Conservation (phyloP, 768 basidiomycete species). For the Suillus lakei region DNA sequence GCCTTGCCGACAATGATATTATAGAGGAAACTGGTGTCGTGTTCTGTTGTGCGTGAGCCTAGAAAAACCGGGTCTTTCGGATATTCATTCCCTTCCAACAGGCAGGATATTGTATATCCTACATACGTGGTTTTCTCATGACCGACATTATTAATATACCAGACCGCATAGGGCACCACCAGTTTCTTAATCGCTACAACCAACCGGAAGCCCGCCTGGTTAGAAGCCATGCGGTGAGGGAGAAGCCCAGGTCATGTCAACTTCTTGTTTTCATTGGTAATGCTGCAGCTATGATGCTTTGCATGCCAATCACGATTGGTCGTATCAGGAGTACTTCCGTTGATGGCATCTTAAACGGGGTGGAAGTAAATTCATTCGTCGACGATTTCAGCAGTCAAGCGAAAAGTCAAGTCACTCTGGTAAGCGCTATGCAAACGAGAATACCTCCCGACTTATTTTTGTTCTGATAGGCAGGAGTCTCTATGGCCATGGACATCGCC, state of each 20-base stretch:
- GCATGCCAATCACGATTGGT: background rate
- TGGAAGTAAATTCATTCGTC: background rate
- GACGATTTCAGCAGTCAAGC: background rate
- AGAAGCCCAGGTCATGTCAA: background rate
- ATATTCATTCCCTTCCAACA: background rate
- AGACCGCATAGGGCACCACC: background rate
- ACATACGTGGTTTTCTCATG: background rate
- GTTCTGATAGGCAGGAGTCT: background rate
- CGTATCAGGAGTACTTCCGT: background rate
- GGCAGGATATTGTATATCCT: conserved; percentile 3
- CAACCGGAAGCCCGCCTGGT: conserved; percentile 3
- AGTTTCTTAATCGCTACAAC: background rate
- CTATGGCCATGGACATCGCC: conserved; percentile 2
- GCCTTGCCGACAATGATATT: background rate
- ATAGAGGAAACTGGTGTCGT: background rate
- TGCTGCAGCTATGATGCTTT: background rate
- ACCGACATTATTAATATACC: background rate
- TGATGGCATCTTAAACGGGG: background rate
- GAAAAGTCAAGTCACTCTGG: background rate
- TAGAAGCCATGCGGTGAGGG: background rate
- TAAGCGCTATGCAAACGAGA: background rate
- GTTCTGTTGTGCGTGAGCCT: background rate
- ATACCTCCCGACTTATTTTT: background rate
- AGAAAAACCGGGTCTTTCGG: background rate
- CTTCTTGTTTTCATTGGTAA: background rate